Conservation (phyloP, 257 asterid species). For the Jaltomata sinuosa region DNA sequence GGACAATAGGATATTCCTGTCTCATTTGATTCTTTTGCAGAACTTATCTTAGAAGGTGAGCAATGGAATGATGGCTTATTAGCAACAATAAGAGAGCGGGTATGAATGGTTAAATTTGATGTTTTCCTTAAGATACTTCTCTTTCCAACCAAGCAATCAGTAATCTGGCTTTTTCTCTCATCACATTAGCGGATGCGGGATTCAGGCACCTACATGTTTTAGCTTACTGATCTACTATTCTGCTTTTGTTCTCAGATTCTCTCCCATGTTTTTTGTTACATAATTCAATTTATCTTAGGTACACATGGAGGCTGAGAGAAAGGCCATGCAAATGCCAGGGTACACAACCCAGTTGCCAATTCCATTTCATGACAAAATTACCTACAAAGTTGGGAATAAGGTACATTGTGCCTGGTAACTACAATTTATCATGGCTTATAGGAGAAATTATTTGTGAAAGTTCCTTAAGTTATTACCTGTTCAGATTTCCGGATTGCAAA, state of each 20-base stretch:
- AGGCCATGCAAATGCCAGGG: constrained; percentile 49
- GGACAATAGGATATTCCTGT: background rate
- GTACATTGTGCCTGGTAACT: constrained; percentile 21
- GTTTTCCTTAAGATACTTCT: background rate
- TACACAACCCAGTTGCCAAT: constrained; percentile 32
- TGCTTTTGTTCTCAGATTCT: background rate
- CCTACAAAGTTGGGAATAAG: constrained; percentile 86
- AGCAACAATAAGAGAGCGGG: constrained; percentile 95
- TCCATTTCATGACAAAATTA: constrained; percentile 58
- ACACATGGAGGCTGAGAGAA: constrained; percentile 92
- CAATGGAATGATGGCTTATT: constrained; percentile 98
- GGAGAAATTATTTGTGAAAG: background rate
- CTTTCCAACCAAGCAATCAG: background rate
- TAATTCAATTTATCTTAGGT: constrained; percentile 43
- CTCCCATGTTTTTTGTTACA: background rate
- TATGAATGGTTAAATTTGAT: constrained; percentile 13
- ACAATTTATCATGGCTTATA: background rate
- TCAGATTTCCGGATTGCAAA: background rate
- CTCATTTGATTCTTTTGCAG: constrained; percentile 33
- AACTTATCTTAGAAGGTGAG: constrained; percentile 78
- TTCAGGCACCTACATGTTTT: background rate
- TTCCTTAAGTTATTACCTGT: background rate
- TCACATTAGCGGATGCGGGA: background rate
- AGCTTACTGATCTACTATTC: background rate
- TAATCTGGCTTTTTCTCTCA: background rate